Percentiles rank a stretch among this genome's conserved stretches.
phyloP scores from a whole-genome alignment of 441 rosid species.

The Brassica balearica region DNA sequence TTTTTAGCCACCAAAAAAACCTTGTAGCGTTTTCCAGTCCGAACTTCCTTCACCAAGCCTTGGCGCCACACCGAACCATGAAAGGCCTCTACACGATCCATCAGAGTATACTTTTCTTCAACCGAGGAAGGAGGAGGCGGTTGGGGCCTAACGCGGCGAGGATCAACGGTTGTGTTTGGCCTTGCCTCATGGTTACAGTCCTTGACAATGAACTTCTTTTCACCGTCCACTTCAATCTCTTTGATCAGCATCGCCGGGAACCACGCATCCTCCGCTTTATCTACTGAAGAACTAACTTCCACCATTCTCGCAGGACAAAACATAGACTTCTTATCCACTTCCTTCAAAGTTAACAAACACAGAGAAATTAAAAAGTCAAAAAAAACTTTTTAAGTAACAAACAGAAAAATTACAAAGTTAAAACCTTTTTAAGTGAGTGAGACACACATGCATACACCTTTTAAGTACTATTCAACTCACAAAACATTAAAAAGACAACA shows the following conservation, averaged over 20 bases:
- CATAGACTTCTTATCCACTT: constrained; percentile 46
- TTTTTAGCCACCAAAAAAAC: constrained; percentile 52
- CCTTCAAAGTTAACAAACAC: background rate
- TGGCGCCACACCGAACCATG: constrained; percentile 53
- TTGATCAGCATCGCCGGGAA: constrained; percentile 59
- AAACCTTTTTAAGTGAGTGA: too few species aligned
- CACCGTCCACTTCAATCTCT: constrained; percentile 47
- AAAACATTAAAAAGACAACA: background rate
- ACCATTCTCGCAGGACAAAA: constrained; percentile 61
- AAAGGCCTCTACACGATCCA: constrained; percentile 54
- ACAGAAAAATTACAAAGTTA: too few species aligned
- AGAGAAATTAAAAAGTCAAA: background rate
- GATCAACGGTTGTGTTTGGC: constrained; percentile 36
- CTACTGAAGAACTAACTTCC: constrained; percentile 49
- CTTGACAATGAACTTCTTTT: constrained; percentile 54
- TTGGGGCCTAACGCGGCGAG: constrained; percentile 52
- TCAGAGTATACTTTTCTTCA: constrained; percentile 47
- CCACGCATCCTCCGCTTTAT: constrained; percentile 47
- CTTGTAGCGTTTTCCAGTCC: constrained; percentile 47
- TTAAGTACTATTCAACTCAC: background rate
- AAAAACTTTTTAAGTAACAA: background rate
- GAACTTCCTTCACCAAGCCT: constrained; percentile 57
- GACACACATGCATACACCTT: too few species aligned
- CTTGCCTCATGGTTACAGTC: constrained; percentile 43
- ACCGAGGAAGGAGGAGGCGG: constrained; percentile 49